Evolutionary conservation across 1,284 basidiomycete genomes (phyloP).

Genomic region (Ganoderma sinense): DNA sequence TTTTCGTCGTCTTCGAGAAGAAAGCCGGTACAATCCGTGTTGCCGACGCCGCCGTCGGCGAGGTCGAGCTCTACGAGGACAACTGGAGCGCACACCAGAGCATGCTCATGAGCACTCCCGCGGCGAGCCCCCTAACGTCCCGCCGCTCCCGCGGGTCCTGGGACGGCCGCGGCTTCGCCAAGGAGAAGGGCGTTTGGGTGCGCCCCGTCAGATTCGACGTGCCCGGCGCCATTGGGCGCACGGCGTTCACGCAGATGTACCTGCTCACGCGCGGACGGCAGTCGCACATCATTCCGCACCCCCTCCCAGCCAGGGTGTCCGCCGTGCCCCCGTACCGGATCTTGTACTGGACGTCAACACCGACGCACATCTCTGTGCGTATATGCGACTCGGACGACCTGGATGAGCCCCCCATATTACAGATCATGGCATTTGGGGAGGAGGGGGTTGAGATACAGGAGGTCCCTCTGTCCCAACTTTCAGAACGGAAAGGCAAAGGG

Average conservation of each 20-base stretch:
- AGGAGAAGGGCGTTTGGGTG: slow-evolving; percentile 60
- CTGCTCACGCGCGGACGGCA: slow-evolving; percentile 72
- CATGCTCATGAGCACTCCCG: slow-evolving; percentile 29
- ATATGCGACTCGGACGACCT: slow-evolving; percentile 47
- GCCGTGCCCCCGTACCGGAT: slow-evolving; percentile 56
- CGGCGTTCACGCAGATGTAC: slow-evolving; percentile 50
- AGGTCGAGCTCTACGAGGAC: slow-evolving; percentile 72
- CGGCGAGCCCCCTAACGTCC: slow-evolving; percentile 32
- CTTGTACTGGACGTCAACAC: slow-evolving; percentile 65
- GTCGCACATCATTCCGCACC: slow-evolving; percentile 73
- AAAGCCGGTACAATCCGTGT: slow-evolving; percentile 82
- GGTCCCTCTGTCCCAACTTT: slow-evolving; percentile 49
- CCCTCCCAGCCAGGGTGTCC: slow-evolving; percentile 63
- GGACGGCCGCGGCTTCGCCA: slow-evolving; percentile 53
- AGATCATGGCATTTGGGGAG: slow-evolving; percentile 71
- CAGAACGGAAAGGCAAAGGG: slow-evolving; percentile 56
- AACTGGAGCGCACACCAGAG: slow-evolving; percentile 35
- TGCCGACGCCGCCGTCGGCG: slow-evolving; percentile 79
- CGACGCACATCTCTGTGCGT: slow-evolving; percentile 62
- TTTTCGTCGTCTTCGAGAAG: slow-evolving; percentile 85
- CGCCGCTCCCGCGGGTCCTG: slow-evolving; percentile 62
- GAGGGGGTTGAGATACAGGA: slow-evolving; percentile 78
- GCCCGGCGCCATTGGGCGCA: slow-evolving; percentile 44
- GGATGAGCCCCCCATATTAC: slow-evolving; percentile 55
- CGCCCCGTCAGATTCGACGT: slow-evolving; percentile 59